Evolutionary conservation across 2,329 filamentous ascomycete genomes (phyloP), one percentile per base, ranked within the genome.

Genomic region (Nemania sp.): DNA sequence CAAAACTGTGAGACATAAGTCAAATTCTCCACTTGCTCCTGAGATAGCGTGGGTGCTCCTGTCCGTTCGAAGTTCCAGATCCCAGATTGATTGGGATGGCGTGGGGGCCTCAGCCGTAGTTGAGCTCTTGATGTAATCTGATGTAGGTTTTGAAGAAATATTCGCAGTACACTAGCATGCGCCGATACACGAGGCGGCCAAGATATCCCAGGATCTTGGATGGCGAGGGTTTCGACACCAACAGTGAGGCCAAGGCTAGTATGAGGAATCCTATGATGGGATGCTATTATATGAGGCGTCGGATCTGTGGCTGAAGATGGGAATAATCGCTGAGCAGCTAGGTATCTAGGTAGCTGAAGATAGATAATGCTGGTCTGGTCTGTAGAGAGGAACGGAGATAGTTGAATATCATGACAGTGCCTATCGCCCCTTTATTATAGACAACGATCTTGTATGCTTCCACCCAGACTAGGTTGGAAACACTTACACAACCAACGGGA

Each of bases 1-100:
- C 51, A 55, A 42, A 54, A 53, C 42, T 56, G 41, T 65, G 52
- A 67, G 64, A 67, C 65, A 66, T 59, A 41, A 49, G 56, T 47
- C 31, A 61, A 36, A 24, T 17, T 37, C 56, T 58, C 54, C 44
- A 60, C 51, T 60, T 46, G 48, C 40, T 59, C 42, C 40, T 19
- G 36, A n/a, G 41, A 43, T 45, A 24, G 6, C 8, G 49, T 53
- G 46, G 54, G 44, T 49, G 45, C 20, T 40, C 33, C 31, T n/a
- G 46, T 42, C 28, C 15, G 49, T 31, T 44, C 36, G 24, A 9
- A 37, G 12, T 19, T 43, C 26, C 43, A 17, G 37, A 52, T 36
- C 43, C 44, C 22, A 41, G 17, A 15, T 22, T 15, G 42, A 17
- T n/a, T 20, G 22, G 20, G 6, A 19, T 30, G 17, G 49, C 26